Percentiles rank a stretch among this genome's conserved stretches.
phyloP scores from a whole-genome alignment of 345 rosid species.

The Gossypium arboreum region DNA sequence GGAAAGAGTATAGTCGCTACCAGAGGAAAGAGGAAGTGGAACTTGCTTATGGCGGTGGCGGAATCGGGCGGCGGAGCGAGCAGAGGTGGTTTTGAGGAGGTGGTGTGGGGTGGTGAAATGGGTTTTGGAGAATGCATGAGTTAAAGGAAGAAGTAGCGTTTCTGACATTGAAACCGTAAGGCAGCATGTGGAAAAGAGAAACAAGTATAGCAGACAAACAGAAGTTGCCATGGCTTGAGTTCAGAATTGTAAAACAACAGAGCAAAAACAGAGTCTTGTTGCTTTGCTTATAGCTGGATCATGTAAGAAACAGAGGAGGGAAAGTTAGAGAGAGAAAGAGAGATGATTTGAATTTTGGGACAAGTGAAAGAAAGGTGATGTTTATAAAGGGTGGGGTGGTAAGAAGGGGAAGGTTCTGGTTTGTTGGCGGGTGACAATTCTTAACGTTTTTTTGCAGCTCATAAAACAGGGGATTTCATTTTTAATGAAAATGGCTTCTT shows the following conservation, averaged over 20 bases:
- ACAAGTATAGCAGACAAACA: slow-evolving; percentile 22
- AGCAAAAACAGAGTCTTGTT: neutral
- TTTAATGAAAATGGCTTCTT: neutral
- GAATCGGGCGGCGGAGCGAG: slow-evolving; percentile 74
- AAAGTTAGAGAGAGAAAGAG: neutral
- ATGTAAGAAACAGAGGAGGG: neutral
- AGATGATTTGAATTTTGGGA: neutral
- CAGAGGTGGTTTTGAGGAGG: slow-evolving; percentile 73
- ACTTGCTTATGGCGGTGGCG: slow-evolving; percentile 47
- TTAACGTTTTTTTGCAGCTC: neutral
- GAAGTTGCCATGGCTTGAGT: slow-evolving; percentile 32
- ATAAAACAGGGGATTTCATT: neutral
- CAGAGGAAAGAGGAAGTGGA: slow-evolving; percentile 83
- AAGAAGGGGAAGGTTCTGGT: neutral
- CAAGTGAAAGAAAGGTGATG: neutral
- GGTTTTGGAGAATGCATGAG: slow-evolving; percentile 62
- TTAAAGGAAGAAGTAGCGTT: slow-evolving; percentile 44
- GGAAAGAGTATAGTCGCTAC: slow-evolving; percentile 81
- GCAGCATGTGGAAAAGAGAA: slow-evolving; percentile 26
- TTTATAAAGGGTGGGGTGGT: slow-evolving; percentile 18
- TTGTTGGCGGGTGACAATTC: slow-evolving; percentile 7
- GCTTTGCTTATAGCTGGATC: neutral
- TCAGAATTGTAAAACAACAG: neutral
- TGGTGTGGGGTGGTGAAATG: slow-evolving; percentile 57
- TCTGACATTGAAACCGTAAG: slow-evolving; percentile 28